A percentile compares a stretch with the other conserved stretches of the same genome.
Conservation (phyloP, 1,139 yeast species). For the Suhomyces bolitotheri region DNA sequence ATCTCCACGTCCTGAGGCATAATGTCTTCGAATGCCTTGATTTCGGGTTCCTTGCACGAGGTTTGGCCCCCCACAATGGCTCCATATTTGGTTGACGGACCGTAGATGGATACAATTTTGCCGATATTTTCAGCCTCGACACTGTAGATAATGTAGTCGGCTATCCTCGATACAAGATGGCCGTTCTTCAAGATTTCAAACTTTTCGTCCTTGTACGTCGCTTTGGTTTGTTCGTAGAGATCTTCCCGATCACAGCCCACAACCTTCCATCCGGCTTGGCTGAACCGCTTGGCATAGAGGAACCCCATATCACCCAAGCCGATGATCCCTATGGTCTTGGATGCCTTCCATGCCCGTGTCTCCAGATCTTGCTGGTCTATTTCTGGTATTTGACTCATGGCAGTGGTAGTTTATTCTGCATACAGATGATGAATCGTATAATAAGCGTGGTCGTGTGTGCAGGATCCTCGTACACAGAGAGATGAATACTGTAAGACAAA, state of each 20-base stretch:
- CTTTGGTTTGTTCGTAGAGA: constrained; percentile 47
- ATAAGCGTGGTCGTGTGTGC: not conserved
- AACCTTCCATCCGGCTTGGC: constrained; percentile 86
- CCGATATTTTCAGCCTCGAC: constrained; percentile 87
- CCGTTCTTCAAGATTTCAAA: constrained; percentile 72
- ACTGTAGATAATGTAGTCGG: constrained; percentile 83
- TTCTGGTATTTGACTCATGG: not conserved
- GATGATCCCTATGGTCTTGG: constrained; percentile 77
- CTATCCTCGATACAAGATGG: constrained; percentile 71
- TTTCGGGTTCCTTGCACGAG: constrained; percentile 90
- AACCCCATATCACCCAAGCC: constrained; percentile 98
- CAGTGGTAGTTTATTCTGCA: not conserved
- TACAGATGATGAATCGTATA: not conserved
- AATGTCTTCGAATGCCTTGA: constrained; percentile 74
- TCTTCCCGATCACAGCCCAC: constrained; percentile 89
- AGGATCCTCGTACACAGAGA: too few relatives aligned
- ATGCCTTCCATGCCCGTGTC: constrained; percentile 6
- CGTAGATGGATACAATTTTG: constrained; percentile 70
- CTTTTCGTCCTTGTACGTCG: constrained; percentile 41
- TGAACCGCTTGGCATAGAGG: constrained; percentile 75
- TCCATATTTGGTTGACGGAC: constrained; percentile 83
- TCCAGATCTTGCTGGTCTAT: constrained; percentile 1
- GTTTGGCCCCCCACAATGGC: constrained; percentile 98
- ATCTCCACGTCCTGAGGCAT: constrained; percentile 81
- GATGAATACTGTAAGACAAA: too few relatives aligned